A percentile compares a stretch with the other conserved stretches of the same genome.
Conservation (phyloP, 768 basidiomycete genomes). For the Hortiboletus campestris region DNA sequence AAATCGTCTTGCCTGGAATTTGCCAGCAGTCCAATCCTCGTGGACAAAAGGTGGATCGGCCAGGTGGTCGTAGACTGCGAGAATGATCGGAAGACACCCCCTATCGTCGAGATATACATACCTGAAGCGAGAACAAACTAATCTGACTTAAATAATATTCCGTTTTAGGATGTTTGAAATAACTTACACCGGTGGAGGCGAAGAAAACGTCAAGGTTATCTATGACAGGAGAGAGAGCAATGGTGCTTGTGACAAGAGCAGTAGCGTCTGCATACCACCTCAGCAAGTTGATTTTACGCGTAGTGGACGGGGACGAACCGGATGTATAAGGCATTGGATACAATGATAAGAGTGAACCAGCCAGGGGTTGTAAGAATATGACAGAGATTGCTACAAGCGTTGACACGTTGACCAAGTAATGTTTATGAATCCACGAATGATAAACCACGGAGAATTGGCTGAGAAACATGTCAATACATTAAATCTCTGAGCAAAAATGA, state of each 20-base stretch:
- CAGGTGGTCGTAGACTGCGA: conserved; percentile 37
- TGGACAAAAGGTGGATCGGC: conserved; percentile 58
- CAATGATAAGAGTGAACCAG: conserved; percentile 36
- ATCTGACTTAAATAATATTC: conserved; percentile 25
- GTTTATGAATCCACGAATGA: conserved; percentile 48
- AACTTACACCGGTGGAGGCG: conserved; percentile 56
- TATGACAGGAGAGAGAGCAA: conserved; percentile 48
- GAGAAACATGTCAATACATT: conserved; percentile 3
- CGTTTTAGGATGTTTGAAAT: not conserved
- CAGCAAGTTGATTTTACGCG: conserved; percentile 6
- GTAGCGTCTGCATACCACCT: conserved; percentile 28
- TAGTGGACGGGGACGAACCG: conserved; percentile 6
- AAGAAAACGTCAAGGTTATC: conserved; percentile 50
- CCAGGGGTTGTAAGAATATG: conserved; percentile 56
- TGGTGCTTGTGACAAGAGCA: conserved; percentile 39
- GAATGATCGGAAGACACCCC: not conserved
- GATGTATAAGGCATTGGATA: conserved; percentile 17
- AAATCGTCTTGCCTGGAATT: conserved; percentile 43
- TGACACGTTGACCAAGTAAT: conserved; percentile 55
- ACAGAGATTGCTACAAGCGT: conserved; percentile 45
- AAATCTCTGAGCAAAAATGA: not conserved
- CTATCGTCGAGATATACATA: not conserved
- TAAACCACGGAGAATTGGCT: conserved; percentile 46
- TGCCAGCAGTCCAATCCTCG: conserved; percentile 50
- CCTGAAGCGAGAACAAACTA: conserved; percentile 32